Percentiles rank a stretch among this genome's conserved stretches.
phyloP scores from a whole-genome alignment of 2,329 filamentous ascomycete species.

The Aspergillus novofumigatus region DNA sequence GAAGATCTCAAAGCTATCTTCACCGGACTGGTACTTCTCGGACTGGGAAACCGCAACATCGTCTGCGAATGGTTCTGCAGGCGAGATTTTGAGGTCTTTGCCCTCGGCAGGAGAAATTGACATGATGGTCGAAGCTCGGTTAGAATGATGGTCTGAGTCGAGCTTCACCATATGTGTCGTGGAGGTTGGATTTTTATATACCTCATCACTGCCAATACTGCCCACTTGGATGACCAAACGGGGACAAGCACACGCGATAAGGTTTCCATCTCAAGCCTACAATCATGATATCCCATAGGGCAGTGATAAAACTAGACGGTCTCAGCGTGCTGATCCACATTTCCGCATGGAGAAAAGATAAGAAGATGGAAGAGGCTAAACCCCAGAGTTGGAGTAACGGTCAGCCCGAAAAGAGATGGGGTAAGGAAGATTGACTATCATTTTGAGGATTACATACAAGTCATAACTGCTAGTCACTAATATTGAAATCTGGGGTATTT shows the following conservation, averaged over 20 bases:
- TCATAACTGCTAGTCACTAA: too few species aligned
- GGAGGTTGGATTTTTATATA: background rate
- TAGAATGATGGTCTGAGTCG: background rate
- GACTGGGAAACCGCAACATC: slow-evolving; percentile 22
- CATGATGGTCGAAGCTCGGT: background rate
- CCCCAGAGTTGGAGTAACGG: background rate
- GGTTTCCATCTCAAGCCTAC: background rate
- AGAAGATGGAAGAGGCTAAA: background rate
- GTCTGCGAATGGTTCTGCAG: slow-evolving; percentile 5
- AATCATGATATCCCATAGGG: background rate
- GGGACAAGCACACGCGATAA: background rate
- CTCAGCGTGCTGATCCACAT: background rate
- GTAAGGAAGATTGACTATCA: background rate
- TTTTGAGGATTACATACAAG: too few species aligned
- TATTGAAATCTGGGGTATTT: background rate
- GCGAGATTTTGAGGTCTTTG: slow-evolving; percentile 10
- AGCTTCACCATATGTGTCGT: too few species aligned
- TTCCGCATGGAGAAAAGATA: background rate
- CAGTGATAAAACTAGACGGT: background rate
- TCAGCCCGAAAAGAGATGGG: background rate
- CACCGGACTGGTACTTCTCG: slow-evolving; percentile 19
- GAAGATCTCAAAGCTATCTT: slow-evolving; percentile 45
- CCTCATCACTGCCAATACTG: background rate
- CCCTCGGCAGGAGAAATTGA: background rate
- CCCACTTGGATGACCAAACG: background rate